phyloP scores from a whole-genome alignment of 164 flowering plant species.

The Vitis rotundifolia region DNA sequence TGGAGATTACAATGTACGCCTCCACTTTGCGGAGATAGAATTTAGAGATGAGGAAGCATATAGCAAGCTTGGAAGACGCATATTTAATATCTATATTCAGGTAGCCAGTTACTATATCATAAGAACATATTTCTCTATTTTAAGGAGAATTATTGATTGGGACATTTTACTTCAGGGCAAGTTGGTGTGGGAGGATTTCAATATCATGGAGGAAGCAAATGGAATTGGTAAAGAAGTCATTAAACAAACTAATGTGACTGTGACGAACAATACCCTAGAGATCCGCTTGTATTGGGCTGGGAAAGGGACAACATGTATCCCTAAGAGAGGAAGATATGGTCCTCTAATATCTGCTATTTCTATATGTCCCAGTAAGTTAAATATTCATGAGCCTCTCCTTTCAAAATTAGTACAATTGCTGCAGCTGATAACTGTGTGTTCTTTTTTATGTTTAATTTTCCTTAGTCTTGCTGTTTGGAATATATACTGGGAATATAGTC shows the following conservation, averaged over 20 bases:
- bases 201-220: conserved; percentile 39
- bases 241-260: conserved; percentile 24
- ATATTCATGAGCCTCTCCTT: conserved; percentile 1
- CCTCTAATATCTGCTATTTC: conserved; percentile 57
- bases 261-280: conserved; percentile 32
- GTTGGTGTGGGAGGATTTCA: conserved; percentile 34
- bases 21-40: conserved; percentile 16
- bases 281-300: conserved; percentile 28
- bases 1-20: conserved; percentile 12
- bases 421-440: too few relatives aligned
- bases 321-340: conserved; percentile 45
- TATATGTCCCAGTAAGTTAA: conserved; percentile 27
- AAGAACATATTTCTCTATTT: too few relatives aligned
- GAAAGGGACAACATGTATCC: conserved; percentile 37
- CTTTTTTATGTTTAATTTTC: too few relatives aligned
- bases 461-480: too few relatives aligned
- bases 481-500: too few relatives aligned
- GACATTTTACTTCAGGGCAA: conserved; percentile 7
- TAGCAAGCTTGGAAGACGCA: conserved; percentile 14
- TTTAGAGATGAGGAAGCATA: conserved; percentile 8
- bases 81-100: conserved; percentile 14
- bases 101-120: conserved; percentile 10
- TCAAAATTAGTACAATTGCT: too few relatives aligned
- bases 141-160: too few relatives aligned
- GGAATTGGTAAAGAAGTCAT: conserved; percentile 26